Base-by-base conservation (phyloP, 768 basidiomycete species). In the Suillus placidus region DNA sequence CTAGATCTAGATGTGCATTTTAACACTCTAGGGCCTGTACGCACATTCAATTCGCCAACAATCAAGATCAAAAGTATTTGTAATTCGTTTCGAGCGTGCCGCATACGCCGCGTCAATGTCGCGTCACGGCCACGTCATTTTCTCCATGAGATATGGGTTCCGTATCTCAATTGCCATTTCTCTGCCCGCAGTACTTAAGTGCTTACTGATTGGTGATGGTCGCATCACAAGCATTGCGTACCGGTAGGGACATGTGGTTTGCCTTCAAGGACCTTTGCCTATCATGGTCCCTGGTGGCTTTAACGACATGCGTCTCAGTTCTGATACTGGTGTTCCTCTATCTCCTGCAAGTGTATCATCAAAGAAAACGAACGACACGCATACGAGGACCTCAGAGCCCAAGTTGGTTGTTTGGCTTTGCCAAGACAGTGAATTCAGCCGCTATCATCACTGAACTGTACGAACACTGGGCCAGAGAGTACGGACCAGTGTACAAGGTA, bases 401-500 rank as follows among this genome's bases (percentile, higher is more conserved):
- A 42, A 84, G 80, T 64, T 76, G 78, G 63, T 43, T 85, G 37
- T 81, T 83, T 65, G 85, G 85, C 16, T 60, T 76, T 10, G 68
- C 71, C 32, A 70, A 70, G 3, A 49, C 71, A 14, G 67, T 71
- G 40, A 69, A 76, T n/a, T 64, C 75, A 0, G 70, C 72, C 0
- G 78, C 49, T 51, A 51, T 80, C 55, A 61, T 73, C 14, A 77
- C 75, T 0, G 35, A 67, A 2, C 32, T 84, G 5, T 81, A 78
- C 63, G 83, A 83, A 56, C 47, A 71, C 2, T 86, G 85, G 86
- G 74, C 75, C 4, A 67, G 64, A 7, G 67, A 80, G 55, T 84
- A 84, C 58, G 85, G 85, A 2, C 66, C 79, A 1, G 82, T 80
- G 0, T 87, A 72, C 69, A 61, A 69, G 14, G 67, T 84, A 10